Base-by-base conservation (phyloP, 2,329 filamentous ascomycete species). In the Microdochium trichocladiopsis region DNA sequence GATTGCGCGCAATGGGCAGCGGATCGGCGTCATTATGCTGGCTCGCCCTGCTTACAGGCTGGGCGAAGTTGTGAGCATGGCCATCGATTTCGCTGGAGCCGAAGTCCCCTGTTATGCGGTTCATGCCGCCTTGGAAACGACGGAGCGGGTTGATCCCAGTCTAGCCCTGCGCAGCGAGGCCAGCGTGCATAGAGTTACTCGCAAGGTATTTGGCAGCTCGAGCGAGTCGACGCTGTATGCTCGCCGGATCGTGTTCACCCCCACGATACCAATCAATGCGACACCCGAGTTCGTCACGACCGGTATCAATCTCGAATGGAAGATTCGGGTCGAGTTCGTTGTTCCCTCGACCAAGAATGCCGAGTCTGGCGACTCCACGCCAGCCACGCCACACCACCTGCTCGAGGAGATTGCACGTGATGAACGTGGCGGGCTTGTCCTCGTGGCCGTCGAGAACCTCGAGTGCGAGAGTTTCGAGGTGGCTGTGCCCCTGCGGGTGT, bases 281-380 rank as follows among this genome's bases (percentile, higher is more conserved):
- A 96, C 92, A 1, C 94, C 94, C 0, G 91, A 94, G 57, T 95
- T 99, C 59, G 80, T 95, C 48, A 99, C 94, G 0, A 95, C 84
- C 55, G 92, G 92, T 2, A 82, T 99, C 3, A 88, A 82, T 57
- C 74, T 96, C 24, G 87, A 90, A 58, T 99, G 94, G 94, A 88
- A 87, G 66, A 75, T 99, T 31, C 78, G 90, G 1, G 83, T 99
- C 53, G 92, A 97, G 69, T 99, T 99, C 69, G 91, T 96, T 24
- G 93, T 93, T 5, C 86, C 88, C 5, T 82, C 78, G 18, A 65
- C 79, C 37, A 56, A 60, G 23, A 51, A 50, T 47, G 28, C 50
- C 25, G 24, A 56, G 14, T 53, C 47, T 4, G 50, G 51, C 47
- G 11, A 28, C 22, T 10, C 47, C 5, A 58, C 63, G 43, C 55